Base-by-base conservation (phyloP, 345 rosid genomes). In the Eucalyptus regnans region DNA sequence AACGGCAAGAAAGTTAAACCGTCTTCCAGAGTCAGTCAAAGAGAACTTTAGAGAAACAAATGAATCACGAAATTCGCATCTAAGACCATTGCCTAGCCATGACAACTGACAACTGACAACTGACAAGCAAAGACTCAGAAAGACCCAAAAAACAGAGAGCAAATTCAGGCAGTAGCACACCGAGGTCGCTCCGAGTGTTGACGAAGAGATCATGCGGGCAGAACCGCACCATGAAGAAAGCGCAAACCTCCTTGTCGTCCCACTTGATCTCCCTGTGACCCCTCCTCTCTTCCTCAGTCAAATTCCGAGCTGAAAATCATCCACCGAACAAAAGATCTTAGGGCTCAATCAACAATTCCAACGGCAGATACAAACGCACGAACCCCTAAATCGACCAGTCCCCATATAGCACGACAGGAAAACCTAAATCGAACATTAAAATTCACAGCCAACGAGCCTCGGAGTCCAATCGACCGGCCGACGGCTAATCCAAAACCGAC, bases 191-290 rank as follows among this genome's bases (percentile, higher is more conserved):
- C 88, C 94, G 93, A 83, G 99, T 98, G 93, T 98, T 98, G 93
- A 98, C 97, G 76, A 98, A 98, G 93, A 98, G 99, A 88, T 98
- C 99, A 49, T 98, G 99, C 85, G 99, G 99, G 86, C 99, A 98
- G 89, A 98, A 98, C 22, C 99, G 94, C 94, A 97, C 99, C 99
- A 98, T 98, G 89, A 94, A 97, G 88, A 93, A 96, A 7, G 95
- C 95, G 88, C 99, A 98, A 25, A 98, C 99, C 87, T 97, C 99
- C 93, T 95, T 96, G 43, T 97, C 99, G 87, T 97, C 98, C 99
- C 99, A 98, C 49, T 91, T 94, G 52, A 97, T 87, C 92, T 97
- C 99, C 94, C 92, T 94, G 91, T 93, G 94, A 10, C 96, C 99
- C 90, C 95, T 98, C 88, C 92, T 95, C 94, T 98, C 97, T 85